phyloP scores from a whole-genome alignment of 345 rosid species.

The Viola odorata region DNA sequence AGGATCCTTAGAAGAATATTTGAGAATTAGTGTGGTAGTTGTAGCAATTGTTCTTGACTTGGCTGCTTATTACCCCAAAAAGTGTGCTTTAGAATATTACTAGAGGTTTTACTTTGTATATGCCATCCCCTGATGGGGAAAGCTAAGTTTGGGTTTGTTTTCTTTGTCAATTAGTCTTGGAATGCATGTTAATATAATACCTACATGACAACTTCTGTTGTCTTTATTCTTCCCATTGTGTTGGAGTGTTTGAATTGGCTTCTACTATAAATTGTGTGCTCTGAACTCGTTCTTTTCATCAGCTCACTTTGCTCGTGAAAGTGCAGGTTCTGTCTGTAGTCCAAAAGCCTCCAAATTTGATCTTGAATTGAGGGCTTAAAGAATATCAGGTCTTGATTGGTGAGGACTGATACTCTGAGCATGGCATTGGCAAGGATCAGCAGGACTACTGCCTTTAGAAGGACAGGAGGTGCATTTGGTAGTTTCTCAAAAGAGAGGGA shows the following conservation, averaged over 20 bases:
- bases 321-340: slow-evolving; percentile 18
- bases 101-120: slow-evolving; percentile 3
- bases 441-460: slow-evolving; percentile 41
- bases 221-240: neutral
- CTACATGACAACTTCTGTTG: neutral
- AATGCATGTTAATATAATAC: slow-evolving; percentile 18
- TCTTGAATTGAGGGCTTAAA: neutral
- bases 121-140: slow-evolving; percentile 24
- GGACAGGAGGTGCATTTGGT: slow-evolving; percentile 33
- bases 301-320: slow-evolving; percentile 12
- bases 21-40: too few species aligned
- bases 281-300: slow-evolving; percentile 12
- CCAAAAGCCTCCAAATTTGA: slow-evolving; percentile 4
- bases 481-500: slow-evolving; percentile 18
- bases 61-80: too few species aligned
- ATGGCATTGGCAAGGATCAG: slow-evolving; percentile 64
- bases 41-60: too few species aligned
- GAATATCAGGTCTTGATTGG: slow-evolving; percentile 7
- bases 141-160: slow-evolving; percentile 26
- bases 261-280: slow-evolving; percentile 6
- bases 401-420: slow-evolving; percentile 12
- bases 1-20: too few species aligned
- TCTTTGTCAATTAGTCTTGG: slow-evolving; percentile 29
- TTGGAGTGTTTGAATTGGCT: slow-evolving; percentile 4
- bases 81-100: too few species aligned